Evolutionary conservation across 306 rosid species (phyloP).

Genomic region (Lathyrus sativus): DNA sequence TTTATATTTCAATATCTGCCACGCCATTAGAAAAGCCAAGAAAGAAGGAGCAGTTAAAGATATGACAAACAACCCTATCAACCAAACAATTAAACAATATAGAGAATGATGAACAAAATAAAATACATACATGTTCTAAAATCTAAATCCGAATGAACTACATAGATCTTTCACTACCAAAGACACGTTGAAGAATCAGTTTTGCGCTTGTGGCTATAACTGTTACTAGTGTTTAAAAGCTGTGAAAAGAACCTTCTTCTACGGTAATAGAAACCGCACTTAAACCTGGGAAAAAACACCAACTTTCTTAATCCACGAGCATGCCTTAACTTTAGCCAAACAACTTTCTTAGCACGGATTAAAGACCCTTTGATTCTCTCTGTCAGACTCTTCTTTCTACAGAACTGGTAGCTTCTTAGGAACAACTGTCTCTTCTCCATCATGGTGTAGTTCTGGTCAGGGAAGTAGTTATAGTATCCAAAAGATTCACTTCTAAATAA

Average conservation of each 20-base stretch:
- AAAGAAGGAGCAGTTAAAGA: constrained; percentile 22
- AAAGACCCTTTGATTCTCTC: constrained; percentile 69
- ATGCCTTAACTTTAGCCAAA: constrained; percentile 59
- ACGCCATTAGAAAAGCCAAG: constrained; percentile 15
- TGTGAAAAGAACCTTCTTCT: constrained; percentile 56
- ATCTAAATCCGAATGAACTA: constrained; percentile 8
- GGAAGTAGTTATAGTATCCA: constrained; percentile 38
- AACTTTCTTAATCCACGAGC: constrained; percentile 46
- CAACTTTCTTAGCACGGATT: constrained; percentile 57
- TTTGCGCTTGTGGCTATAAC: constrained; percentile 28
- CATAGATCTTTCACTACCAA: constrained; percentile 24
- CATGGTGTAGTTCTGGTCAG: constrained; percentile 51
- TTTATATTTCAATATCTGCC: constrained; percentile 3
- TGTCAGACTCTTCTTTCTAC: constrained; percentile 59
- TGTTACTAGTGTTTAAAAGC: constrained; percentile 34
- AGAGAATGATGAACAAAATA: constrained; percentile 5
- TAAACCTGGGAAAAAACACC: constrained; percentile 51
- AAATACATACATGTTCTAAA: constrained; percentile 9
- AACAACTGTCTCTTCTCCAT: constrained; percentile 80
- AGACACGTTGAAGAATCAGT: constrained; percentile 39
- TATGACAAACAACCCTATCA: constrained; percentile 21
- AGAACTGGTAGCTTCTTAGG: constrained; percentile 84
- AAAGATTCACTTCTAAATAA: constrained; percentile 56
- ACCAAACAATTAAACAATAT: not conserved
- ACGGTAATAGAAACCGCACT: constrained; percentile 57